These are phyloP conservation scores for Scedosporium boydii DNA, from an alignment of 2,329 filamentous ascomycete species.

Conservation along the genomic window DNA sequence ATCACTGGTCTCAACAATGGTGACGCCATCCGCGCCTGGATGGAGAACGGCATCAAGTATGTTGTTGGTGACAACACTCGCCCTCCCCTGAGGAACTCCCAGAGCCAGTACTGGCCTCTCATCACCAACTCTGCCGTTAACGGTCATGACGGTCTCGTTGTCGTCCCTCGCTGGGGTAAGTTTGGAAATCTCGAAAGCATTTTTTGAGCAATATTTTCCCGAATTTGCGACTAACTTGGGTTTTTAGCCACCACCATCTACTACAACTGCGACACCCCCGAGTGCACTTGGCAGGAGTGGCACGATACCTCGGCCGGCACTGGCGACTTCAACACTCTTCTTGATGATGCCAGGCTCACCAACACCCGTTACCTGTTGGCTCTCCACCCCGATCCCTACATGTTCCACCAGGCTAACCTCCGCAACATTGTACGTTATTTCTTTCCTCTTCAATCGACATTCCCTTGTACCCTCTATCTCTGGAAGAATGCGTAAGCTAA, in stretches of 20 bases:
- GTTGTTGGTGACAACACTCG: conserved; percentile 58
- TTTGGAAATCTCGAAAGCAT: neutral
- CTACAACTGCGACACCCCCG: conserved; percentile 51
- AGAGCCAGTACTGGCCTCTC: conserved; percentile 45
- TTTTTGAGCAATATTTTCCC: neutral
- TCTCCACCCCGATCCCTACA: conserved; percentile 43
- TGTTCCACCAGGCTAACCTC: conserved; percentile 57
- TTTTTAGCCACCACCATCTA: conserved; percentile 47
- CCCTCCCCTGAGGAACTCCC: conserved; percentile 38
- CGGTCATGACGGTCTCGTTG: conserved; percentile 44
- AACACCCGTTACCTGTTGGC: conserved; percentile 48
- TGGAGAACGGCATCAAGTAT: conserved; percentile 47
- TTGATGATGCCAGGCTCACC: conserved; percentile 38
- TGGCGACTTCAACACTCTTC: conserved; percentile 42
- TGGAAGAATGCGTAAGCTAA: neutral
- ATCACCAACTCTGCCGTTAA: conserved; percentile 40
- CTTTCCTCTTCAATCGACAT: neutral
- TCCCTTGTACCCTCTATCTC: neutral
- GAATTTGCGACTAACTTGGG: neutral
- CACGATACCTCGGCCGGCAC: conserved; percentile 45
- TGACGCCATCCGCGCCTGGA: conserved; percentile 51
- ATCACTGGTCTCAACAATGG: conserved; percentile 57
- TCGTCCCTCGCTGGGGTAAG: conserved; percentile 44
- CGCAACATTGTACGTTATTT: conserved; percentile 24
- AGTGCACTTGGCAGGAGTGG: conserved; percentile 50